Conservation (phyloP, 2,329 filamentous ascomycete species). For the Teratosphaeria pseudoeucalypti region DNA sequence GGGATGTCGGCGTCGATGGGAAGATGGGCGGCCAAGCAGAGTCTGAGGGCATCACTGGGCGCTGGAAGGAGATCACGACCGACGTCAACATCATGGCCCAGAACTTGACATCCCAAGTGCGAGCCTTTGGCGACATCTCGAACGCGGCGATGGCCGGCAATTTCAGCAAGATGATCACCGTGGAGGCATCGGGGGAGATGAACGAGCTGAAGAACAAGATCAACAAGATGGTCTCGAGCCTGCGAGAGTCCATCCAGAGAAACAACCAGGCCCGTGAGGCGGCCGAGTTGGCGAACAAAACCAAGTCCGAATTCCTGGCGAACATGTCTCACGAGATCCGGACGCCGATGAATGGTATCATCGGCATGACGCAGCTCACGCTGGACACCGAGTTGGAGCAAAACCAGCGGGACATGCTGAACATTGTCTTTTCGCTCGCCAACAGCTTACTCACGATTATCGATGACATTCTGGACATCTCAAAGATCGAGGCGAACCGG, state of each 20-base stretch:
- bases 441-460: slow-evolving; percentile 96
- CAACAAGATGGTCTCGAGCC: slow-evolving; percentile 96
- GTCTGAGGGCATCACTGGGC: slow-evolving; percentile 80
- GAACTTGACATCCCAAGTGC: slow-evolving; percentile 86
- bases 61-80: slow-evolving; percentile 97
- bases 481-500: slow-evolving; percentile 80
- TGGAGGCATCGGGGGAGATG: slow-evolving; percentile 97
- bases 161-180: slow-evolving; percentile 92
- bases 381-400: slow-evolving; percentile 87
- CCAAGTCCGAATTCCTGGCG: slow-evolving; percentile 94
- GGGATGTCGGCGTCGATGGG: slow-evolving; percentile 92
- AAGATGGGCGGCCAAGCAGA: slow-evolving; percentile 98
- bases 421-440: slow-evolving; percentile 92
- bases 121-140: slow-evolving; percentile 97
- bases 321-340: slow-evolving; percentile 99
- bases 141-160: slow-evolving; percentile 94
- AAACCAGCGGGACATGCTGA: slow-evolving; percentile 95
- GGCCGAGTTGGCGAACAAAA: slow-evolving; percentile 92
- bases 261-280: slow-evolving; percentile 94
- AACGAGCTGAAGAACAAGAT: slow-evolving; percentile 98
- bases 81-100: slow-evolving; percentile 87
- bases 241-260: slow-evolving; percentile 90
- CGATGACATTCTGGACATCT: slow-evolving; percentile 63
- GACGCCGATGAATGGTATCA: slow-evolving; percentile 96
- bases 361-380: slow-evolving; percentile 94